Evolutionary conservation across 805 yeast species (phyloP).

Genomic region (Metschnikowia vanudenii): DNA sequence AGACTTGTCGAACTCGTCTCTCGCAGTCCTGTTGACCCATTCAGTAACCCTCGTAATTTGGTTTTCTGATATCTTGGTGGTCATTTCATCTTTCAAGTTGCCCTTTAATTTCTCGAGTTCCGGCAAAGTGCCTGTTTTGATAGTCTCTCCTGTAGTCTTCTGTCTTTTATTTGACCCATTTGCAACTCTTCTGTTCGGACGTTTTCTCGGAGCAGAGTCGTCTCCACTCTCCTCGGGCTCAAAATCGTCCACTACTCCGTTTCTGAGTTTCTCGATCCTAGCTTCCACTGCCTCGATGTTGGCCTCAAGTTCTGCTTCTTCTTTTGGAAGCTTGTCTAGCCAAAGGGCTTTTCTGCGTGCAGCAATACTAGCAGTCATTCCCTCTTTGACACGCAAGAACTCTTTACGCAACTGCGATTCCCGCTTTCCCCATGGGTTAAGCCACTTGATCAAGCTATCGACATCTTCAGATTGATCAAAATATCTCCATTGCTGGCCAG

Average conservation of each 20-base stretch:
- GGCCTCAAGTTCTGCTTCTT: constrained; percentile 18
- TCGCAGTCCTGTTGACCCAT: constrained; percentile 63
- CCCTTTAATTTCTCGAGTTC: constrained; percentile 26
- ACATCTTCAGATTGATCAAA: constrained; percentile 63
- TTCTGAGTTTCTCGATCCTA: constrained; percentile 6
- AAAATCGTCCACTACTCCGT: constrained; percentile 12
- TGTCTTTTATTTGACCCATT: constrained; percentile 38
- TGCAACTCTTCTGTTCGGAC: constrained; percentile 30
- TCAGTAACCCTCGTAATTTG: constrained; percentile 48
- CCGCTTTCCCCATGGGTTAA: constrained; percentile 71
- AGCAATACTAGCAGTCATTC: constrained; percentile 52
- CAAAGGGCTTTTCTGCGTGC: constrained; percentile 58
- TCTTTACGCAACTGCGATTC: constrained; percentile 69
- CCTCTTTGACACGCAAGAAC: constrained; percentile 49
- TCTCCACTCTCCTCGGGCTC: constrained; percentile 31
- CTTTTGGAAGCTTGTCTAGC: constrained; percentile 39
- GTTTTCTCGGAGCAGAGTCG: constrained; percentile 27
- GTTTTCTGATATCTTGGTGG: constrained; percentile 35
- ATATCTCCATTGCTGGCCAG: constrained; percentile 64
- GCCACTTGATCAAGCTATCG: constrained; percentile 56
- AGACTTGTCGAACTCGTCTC: constrained; percentile 48
- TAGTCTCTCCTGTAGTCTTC: constrained; percentile 32
- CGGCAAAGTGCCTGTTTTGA: constrained; percentile 27
- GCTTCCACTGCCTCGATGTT: constrained; percentile 12
- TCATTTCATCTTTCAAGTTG: constrained; percentile 32